Percentiles rank a stretch among this genome's conserved stretches.
phyloP scores from a whole-genome alignment of 2,329 filamentous ascomycete species.

The Colletotrichum sp. region DNA sequence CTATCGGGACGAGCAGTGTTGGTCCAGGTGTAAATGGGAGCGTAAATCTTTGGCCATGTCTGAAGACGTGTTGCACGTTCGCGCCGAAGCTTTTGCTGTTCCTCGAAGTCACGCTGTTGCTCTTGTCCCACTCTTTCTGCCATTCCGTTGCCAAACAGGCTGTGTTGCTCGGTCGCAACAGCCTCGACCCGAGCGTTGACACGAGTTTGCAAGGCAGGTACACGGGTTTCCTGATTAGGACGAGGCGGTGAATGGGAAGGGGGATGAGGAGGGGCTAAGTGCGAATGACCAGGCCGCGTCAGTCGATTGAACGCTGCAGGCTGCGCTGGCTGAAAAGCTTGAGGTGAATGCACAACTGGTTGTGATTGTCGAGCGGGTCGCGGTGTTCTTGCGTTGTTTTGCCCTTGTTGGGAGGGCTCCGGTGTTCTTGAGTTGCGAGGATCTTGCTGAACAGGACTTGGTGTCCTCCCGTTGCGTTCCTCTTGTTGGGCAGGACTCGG shows the following conservation, averaged over 20 bases:
- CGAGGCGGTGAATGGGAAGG: background rate
- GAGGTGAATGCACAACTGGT: background rate
- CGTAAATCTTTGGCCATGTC: slow-evolving; percentile 4
- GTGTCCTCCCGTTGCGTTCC: background rate
- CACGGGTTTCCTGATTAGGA: background rate
- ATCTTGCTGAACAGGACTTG: background rate
- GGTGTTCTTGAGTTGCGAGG: background rate
- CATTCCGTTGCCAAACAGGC: background rate
- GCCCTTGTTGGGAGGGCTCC: background rate
- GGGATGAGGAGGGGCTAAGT: background rate
- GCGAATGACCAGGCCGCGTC: background rate
- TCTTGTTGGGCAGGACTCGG: background rate
- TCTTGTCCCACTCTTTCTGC: background rate
- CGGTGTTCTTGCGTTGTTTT: background rate
- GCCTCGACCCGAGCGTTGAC: background rate
- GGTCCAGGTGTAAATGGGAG: slow-evolving; percentile 6
- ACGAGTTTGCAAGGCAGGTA: background rate
- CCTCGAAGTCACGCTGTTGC: background rate
- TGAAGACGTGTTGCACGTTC: slow-evolving; percentile 3
- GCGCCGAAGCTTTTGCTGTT: background rate
- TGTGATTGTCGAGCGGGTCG: background rate
- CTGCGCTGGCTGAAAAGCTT: background rate
- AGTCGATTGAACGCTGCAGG: background rate
- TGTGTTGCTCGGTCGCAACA: background rate
- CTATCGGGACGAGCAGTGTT: slow-evolving; percentile 1